These are phyloP conservation scores for Calendula officinalis DNA, from an alignment of 129 eudicot species.

Conservation along the genomic window DNA sequence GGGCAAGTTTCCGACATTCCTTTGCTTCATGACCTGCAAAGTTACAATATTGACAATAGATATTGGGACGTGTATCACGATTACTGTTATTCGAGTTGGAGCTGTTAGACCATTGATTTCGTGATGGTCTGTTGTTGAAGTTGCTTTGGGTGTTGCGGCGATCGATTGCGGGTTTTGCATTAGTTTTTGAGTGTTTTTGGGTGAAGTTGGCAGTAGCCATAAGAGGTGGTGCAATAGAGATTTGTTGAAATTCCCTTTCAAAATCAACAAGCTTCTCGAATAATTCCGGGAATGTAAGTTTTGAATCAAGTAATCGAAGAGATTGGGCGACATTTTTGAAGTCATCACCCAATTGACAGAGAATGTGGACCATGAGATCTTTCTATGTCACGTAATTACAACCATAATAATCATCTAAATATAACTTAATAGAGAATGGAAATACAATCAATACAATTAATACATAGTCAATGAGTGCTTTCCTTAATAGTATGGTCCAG, in stretches of 20 bases:
- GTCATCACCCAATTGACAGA: slow-evolving; percentile 11
- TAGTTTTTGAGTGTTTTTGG: background rate
- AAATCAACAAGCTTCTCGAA: slow-evolving; percentile 13
- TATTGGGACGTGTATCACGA: background rate
- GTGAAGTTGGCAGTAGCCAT: slow-evolving; percentile 16
- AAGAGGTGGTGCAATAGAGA: background rate
- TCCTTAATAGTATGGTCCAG: too few relatives aligned
- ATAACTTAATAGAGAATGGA: too few relatives aligned
- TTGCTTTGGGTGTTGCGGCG: slow-evolving; percentile 1
- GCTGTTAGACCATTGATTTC: background rate
- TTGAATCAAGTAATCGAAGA: slow-evolving; percentile 2
- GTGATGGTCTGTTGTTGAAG: background rate
- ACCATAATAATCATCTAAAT: too few relatives aligned
- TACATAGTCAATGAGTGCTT: background rate
- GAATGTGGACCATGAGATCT: slow-evolving; percentile 9
- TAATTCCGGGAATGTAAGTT: background rate
- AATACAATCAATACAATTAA: too few relatives aligned
- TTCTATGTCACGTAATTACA: background rate
- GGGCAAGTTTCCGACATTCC: slow-evolving; percentile 4
- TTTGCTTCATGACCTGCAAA: slow-evolving; percentile 11
- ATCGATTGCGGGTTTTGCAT: background rate
- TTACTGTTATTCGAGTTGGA: background rate
- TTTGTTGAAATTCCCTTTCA: slow-evolving; percentile 13
- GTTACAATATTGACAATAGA: background rate
- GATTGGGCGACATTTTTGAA: slow-evolving; percentile 2